A percentile compares a stretch with the other conserved stretches of the same genome.
phyloP scores from a whole-genome alignment of 345 rosid genomes.

The Diplotaxis tenuifolia region DNA sequence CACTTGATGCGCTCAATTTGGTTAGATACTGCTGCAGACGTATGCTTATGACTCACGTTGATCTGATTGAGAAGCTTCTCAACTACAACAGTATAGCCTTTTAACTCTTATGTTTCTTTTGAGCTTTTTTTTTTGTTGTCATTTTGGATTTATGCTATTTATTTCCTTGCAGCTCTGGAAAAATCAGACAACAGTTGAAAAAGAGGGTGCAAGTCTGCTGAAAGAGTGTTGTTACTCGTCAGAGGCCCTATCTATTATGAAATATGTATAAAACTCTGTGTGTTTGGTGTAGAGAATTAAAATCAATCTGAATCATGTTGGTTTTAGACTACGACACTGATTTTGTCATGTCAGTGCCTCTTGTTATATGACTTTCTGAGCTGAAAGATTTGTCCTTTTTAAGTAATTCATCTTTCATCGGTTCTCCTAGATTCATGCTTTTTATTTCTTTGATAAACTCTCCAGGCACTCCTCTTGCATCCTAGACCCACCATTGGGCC shows the following conservation, averaged over 20 bases:
- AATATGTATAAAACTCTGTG: neutral
- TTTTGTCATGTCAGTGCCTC: constrained; percentile 6
- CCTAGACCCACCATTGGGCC: no score
- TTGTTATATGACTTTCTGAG: neutral
- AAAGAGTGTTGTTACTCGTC: neutral
- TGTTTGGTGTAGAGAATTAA: constrained; percentile 1
- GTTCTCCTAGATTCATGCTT: neutral
- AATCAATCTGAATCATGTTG: constrained; percentile 1
- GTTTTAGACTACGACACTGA: neutral
- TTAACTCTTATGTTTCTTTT: constrained; percentile 14
- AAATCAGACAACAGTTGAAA: constrained; percentile 50
- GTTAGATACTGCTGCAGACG: constrained; percentile 95
- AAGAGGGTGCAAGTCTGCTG: constrained; percentile 7
- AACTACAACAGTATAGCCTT: constrained; percentile 76
- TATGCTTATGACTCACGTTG: constrained; percentile 99
- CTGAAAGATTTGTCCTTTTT: neutral
- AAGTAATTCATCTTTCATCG: neutral
- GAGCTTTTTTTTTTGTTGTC: neutral
- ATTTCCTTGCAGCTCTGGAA: constrained; percentile 62
- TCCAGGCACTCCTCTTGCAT: no score
- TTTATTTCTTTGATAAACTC: no score
- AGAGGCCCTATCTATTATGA: neutral
- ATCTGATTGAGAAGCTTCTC: constrained; percentile 97
- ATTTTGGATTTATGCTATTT: neutral
- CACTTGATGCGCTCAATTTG: constrained; percentile 86